Percentiles rank a stretch among this genome's conserved stretches.
These are phyloP conservation scores for Ogataea chonburiensis DNA, from an alignment of 805 yeast genomes.

Conservation along the genomic window DNA sequence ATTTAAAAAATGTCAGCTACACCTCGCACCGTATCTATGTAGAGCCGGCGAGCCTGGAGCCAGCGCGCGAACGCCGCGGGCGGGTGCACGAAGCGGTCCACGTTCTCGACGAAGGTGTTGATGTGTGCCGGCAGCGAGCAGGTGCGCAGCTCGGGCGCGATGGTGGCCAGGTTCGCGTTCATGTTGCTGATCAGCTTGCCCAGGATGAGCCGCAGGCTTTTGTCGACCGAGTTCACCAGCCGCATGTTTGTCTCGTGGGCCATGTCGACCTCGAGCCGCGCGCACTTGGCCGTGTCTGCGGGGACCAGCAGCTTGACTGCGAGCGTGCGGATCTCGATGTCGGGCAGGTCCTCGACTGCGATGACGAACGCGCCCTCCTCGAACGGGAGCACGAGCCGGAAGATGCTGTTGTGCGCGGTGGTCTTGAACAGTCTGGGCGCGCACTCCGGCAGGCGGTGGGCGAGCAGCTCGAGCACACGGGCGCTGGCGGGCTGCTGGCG, in stretches of 20 bases:
- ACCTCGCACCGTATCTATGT: conserved; percentile 10
- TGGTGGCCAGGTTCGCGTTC: conserved; percentile 28
- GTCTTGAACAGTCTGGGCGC: conserved; percentile 29
- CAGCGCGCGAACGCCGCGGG: conserved; percentile 29
- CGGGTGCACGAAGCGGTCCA: conserved; percentile 35
- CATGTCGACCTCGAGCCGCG: conserved; percentile 35
- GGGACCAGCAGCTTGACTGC: conserved; percentile 34
- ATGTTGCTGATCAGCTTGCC: conserved; percentile 34
- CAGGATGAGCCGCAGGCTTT: conserved; percentile 29
- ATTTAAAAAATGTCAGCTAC: no score
- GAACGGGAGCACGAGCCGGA: conserved; percentile 28
- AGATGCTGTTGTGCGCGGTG: conserved; percentile 31
- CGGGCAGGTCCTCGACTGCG: conserved; percentile 31
- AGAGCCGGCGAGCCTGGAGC: conserved; percentile 22
- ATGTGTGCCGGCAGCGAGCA: conserved; percentile 34
- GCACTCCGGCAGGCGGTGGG: conserved; percentile 26
- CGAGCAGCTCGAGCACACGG: background rate
- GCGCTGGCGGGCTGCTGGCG: background rate
- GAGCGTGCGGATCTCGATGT: conserved; percentile 26
- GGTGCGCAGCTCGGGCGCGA: conserved; percentile 11
- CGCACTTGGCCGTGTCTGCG: conserved; percentile 30
- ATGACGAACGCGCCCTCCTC: conserved; percentile 30
- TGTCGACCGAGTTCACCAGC: conserved; percentile 31
- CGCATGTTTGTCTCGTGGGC: conserved; percentile 28
- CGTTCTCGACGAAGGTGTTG: conserved; percentile 32